These are phyloP conservation scores for Akanthomyces lecanii DNA, from an alignment of 2,329 filamentous ascomycete genomes.

Conservation along the genomic window DNA sequence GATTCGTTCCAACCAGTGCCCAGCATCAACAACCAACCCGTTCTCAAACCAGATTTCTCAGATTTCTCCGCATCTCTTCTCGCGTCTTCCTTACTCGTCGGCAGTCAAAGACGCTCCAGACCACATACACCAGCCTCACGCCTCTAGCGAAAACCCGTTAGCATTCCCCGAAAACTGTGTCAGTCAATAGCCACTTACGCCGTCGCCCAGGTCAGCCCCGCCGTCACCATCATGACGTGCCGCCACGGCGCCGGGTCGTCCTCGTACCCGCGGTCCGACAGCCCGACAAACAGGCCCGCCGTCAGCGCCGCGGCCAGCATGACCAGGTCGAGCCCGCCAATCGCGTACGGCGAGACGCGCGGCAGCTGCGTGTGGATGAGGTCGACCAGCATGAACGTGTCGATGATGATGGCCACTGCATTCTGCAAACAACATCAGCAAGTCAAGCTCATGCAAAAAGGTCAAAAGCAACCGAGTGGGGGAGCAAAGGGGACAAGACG, in stretches of 20 bases:
- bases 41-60: not conserved
- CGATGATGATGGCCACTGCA: slow-evolving; percentile 15
- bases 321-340: slow-evolving; percentile 13
- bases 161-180: not conserved
- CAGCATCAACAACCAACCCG: not conserved
- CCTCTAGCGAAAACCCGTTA: not conserved
- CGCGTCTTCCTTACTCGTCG: slow-evolving; percentile 7
- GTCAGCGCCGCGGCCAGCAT: slow-evolving; percentile 14
- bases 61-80: not conserved
- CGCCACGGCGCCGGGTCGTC: slow-evolving; percentile 10
- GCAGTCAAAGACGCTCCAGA: slow-evolving; percentile 10
- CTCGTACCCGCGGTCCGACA: slow-evolving; percentile 8
- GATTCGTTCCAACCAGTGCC: not conserved
- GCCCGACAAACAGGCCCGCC: slow-evolving; percentile 11
- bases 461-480: not conserved
- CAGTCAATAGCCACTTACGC: not conserved
- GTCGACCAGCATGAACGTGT: slow-evolving; percentile 12
- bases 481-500: not conserved
- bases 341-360: slow-evolving; percentile 11
- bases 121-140: slow-evolving; percentile 3
- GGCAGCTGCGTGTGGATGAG: slow-evolving; percentile 13
- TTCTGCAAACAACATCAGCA: not conserved
- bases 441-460: not conserved
- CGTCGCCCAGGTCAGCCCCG: slow-evolving; percentile 11
- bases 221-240: slow-evolving; percentile 12